phyloP scores from a whole-genome alignment of 352 stramenopile genomes.

The Pythium dissotocum region DNA sequence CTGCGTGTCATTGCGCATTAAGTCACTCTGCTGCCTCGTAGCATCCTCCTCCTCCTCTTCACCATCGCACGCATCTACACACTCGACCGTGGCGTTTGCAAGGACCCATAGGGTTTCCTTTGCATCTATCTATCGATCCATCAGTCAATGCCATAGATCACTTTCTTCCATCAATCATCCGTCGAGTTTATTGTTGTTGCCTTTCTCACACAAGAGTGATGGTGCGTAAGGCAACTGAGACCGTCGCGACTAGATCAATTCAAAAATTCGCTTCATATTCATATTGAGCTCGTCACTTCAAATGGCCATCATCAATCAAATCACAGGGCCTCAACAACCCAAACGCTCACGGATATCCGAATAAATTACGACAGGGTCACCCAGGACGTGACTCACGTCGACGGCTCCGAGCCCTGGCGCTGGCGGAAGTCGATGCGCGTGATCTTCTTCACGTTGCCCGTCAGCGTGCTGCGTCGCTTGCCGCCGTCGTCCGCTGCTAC shows the following conservation, averaged over 20 bases:
- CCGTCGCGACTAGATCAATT: not conserved
- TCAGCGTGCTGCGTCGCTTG: constrained; percentile 19
- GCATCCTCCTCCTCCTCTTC: not conserved
- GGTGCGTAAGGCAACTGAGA: not conserved
- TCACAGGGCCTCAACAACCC: not conserved
- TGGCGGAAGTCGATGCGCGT: constrained; percentile 27
- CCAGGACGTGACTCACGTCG: not conserved
- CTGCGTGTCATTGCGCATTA: constrained; percentile 5
- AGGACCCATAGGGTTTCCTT: not conserved
- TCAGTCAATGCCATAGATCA: constrained; percentile 1
- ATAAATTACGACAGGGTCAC: constrained; percentile 20
- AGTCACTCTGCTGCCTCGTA: not conserved
- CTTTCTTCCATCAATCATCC: not conserved
- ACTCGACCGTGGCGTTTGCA: not conserved
- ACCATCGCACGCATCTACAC: not conserved
- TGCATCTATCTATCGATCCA: not conserved
- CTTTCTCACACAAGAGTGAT: constrained; percentile 3
- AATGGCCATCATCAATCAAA: not conserved
- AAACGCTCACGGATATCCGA: constrained; percentile 8
- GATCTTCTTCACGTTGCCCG: constrained; percentile 19
- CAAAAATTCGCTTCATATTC: constrained; percentile 1
- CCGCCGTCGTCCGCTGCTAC: not conserved
- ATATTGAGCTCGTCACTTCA: not conserved
- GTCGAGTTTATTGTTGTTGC: not conserved
- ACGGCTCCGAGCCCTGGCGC: constrained; percentile 24